Conservation (phyloP, 179 eudicot species). For the Camellia oleifera region DNA sequence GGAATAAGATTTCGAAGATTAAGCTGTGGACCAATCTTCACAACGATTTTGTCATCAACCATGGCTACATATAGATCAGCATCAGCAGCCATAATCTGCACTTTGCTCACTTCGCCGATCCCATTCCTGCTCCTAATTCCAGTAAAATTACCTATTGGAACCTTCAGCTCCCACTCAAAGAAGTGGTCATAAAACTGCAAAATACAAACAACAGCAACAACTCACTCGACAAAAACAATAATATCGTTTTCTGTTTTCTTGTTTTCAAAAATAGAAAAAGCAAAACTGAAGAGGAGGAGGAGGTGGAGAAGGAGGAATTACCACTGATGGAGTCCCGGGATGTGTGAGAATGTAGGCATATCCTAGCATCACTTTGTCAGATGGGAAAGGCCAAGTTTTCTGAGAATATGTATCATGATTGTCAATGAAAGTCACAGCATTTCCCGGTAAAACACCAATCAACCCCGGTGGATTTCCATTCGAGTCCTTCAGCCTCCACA, state of each 20-base stretch:
- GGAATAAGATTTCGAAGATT: conserved; percentile 50
- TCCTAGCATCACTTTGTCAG: conserved; percentile 67
- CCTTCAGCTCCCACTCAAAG: conserved; percentile 51
- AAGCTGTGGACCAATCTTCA: conserved; percentile 46
- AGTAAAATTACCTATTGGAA: conserved; percentile 31
- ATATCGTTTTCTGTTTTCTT: too few relatives aligned
- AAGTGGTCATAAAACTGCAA: conserved; percentile 66
- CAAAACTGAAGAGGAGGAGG: too few relatives aligned
- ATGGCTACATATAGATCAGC: conserved; percentile 51
- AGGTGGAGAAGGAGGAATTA: conserved; percentile 9
- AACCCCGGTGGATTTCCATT: conserved; percentile 54
- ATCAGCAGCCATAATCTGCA: conserved; percentile 49
- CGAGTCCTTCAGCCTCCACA: conserved; percentile 50
- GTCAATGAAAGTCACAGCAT: conserved; percentile 56
- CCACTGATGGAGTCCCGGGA: conserved; percentile 60
- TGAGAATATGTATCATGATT: conserved; percentile 75
- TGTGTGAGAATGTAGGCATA: conserved; percentile 75
- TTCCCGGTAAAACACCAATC: conserved; percentile 46
- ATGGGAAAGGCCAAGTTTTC: conserved; percentile 52
- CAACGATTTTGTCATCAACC: conserved; percentile 46
- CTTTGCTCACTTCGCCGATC: conserved; percentile 35
- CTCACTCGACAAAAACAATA: too few relatives aligned
- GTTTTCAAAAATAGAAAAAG: too few relatives aligned
- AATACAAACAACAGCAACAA: too few relatives aligned
- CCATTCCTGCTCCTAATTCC: conserved; percentile 41